These are phyloP conservation scores for Aspergillus ellipticus DNA, from an alignment of 495 filamentous ascomycete species.

Conservation along the genomic window DNA sequence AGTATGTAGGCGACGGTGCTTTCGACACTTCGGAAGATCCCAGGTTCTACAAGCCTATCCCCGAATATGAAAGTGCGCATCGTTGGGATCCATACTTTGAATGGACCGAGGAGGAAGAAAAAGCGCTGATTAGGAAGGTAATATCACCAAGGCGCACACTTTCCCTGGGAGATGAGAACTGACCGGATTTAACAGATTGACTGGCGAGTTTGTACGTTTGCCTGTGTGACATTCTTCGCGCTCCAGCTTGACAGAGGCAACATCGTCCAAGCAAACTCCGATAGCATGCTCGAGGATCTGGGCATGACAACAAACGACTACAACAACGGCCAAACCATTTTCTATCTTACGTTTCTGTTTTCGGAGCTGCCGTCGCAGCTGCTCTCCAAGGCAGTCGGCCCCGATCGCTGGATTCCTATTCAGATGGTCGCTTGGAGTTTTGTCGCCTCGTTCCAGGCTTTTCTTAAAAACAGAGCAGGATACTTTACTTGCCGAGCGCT, in stretches of 20 bases:
- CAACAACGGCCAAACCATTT: constrained; percentile 74
- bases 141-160: not conserved
- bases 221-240: constrained; percentile 78
- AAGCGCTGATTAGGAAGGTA: constrained; percentile 62
- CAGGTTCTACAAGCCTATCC: constrained; percentile 55
- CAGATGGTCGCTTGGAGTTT: constrained; percentile 79
- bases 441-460: constrained; percentile 65
- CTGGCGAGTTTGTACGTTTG: constrained; percentile 55
- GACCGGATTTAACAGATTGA: constrained; percentile 42
- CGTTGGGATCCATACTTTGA: constrained; percentile 70
- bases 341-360: constrained; percentile 59
- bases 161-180: not conserved
- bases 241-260: constrained; percentile 79
- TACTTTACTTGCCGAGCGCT: constrained; percentile 64
- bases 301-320: constrained; percentile 70
- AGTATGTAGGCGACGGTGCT: constrained; percentile 23
- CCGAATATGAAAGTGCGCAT: constrained; percentile 64
- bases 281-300: constrained; percentile 62
- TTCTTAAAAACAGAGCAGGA: constrained; percentile 53
- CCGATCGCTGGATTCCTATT: constrained; percentile 80
- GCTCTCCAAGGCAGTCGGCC: constrained; percentile 68
- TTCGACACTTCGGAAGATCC: constrained; percentile 42
- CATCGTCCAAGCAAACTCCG: constrained; percentile 64
- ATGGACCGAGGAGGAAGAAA: constrained; percentile 70
- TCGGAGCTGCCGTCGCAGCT: constrained; percentile 74